These are phyloP conservation scores for Penicillium sp. DNA, from an alignment of 2,329 filamentous ascomycete species.

Conservation along the genomic window DNA sequence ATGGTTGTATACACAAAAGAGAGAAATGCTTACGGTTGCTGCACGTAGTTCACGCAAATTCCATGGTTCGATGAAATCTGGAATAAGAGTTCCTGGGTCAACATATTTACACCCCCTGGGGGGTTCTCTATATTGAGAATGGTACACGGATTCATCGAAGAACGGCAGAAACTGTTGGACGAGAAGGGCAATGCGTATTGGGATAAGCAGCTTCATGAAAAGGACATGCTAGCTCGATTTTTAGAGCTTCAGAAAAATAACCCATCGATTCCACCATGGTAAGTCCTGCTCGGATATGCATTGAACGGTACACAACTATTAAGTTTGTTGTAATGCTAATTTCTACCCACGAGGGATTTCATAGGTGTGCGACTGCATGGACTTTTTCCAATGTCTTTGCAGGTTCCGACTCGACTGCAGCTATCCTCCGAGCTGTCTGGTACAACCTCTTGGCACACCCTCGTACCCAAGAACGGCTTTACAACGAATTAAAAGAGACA, in stretches of 20 bases:
- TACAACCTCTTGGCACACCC: slow-evolving; percentile 25
- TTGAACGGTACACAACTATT: background rate
- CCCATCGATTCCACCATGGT: background rate
- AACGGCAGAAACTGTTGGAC: background rate
- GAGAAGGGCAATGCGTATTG: background rate
- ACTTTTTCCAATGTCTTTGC: slow-evolving; percentile 30
- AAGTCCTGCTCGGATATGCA: background rate
- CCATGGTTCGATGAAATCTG: slow-evolving; percentile 23
- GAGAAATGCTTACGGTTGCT: background rate
- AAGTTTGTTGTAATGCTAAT: too few species aligned
- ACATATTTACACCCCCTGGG: slow-evolving; percentile 1
- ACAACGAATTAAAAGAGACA: background rate
- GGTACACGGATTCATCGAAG: background rate
- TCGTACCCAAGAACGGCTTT: background rate
- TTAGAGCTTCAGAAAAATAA: background rate
- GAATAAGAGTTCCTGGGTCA: slow-evolving; percentile 19
- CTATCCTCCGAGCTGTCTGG: slow-evolving; percentile 24
- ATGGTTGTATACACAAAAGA: too few species aligned
- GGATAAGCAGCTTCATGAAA: background rate
- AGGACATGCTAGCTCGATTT: background rate
- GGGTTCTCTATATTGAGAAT: background rate
- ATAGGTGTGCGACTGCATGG: slow-evolving; percentile 26
- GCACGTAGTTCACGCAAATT: slow-evolving; percentile 24
- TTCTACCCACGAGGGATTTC: too few species aligned
- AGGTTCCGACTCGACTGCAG: slow-evolving; percentile 26